phyloP scores from a whole-genome alignment of 306 rosid genomes.

The Cyclanthera cordifolia region DNA sequence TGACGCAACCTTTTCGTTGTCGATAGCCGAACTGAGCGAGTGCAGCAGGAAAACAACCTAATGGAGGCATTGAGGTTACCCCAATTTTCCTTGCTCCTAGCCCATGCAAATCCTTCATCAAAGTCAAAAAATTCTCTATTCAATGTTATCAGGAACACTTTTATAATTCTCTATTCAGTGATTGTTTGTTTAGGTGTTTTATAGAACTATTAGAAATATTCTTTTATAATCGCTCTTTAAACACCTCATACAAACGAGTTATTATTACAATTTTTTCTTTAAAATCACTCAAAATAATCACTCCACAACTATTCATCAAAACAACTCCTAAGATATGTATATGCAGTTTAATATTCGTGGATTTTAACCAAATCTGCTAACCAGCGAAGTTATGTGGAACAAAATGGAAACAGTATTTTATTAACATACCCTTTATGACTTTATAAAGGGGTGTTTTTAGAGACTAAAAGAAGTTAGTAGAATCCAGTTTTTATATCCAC shows the following conservation, averaged over 20 bases:
- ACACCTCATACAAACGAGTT: too few relatives aligned
- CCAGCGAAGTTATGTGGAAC: neutral
- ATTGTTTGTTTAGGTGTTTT: too few relatives aligned
- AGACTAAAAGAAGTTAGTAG: too few relatives aligned
- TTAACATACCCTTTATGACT: neutral
- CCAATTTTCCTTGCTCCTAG: slow-evolving; percentile 85
- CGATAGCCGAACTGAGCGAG: slow-evolving; percentile 53
- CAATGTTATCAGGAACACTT: too few relatives aligned
- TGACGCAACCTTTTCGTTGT: slow-evolving; percentile 57
- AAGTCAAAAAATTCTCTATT: neutral
- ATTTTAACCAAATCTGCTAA: neutral
- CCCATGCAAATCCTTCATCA: slow-evolving; percentile 50
- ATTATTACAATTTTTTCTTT: too few relatives aligned
- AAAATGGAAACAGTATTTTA: neutral
- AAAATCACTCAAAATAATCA: too few relatives aligned
- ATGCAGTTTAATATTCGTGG: neutral
- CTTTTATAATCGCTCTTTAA: too few relatives aligned
- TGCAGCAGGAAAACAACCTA: slow-evolving; percentile 83
- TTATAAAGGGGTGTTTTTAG: neutral
- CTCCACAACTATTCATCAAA: too few relatives aligned
- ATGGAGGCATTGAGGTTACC: slow-evolving; percentile 86
- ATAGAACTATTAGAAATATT: too few relatives aligned
- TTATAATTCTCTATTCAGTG: too few relatives aligned
- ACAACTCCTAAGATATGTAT: neutral
- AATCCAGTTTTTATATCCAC: too few relatives aligned